Conservation (phyloP, 2,329 filamentous ascomycete species). For the Cladosporium sp. region DNA sequence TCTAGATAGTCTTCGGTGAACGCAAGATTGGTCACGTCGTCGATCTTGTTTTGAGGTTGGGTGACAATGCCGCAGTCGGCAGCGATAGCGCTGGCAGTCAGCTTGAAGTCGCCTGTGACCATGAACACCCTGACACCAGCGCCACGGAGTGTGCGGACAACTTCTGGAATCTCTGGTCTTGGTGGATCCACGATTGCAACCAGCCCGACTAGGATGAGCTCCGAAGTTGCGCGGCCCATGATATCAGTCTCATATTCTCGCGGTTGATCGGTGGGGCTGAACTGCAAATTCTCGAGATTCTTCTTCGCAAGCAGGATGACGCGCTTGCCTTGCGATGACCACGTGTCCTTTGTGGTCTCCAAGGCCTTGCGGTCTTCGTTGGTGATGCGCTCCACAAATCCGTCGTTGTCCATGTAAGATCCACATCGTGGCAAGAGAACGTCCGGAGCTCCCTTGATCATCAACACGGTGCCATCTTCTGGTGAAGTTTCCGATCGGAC, state of each 20-base stretch:
- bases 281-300: slow-evolving; percentile 55
- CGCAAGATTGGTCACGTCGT: slow-evolving; percentile 51
- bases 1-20: slow-evolving; percentile 25
- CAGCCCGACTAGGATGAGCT: slow-evolving; percentile 51
- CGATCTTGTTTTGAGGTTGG: slow-evolving; percentile 43
- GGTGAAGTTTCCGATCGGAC: slow-evolving; percentile 39
- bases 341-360: slow-evolving; percentile 58
- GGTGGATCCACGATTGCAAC: slow-evolving; percentile 58
- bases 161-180: slow-evolving; percentile 54
- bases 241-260: slow-evolving; percentile 53
- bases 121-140: slow-evolving; percentile 75
- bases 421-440: slow-evolving; percentile 62
- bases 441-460: slow-evolving; percentile 77
- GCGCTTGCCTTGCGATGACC: slow-evolving; percentile 64
- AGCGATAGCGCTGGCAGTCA: slow-evolving; percentile 70
- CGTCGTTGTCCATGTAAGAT: slow-evolving; percentile 52
- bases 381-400: slow-evolving; percentile 49
- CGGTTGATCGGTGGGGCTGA: slow-evolving; percentile 43
- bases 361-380: slow-evolving; percentile 51
- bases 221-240: slow-evolving; percentile 47
- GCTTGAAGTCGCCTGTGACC: slow-evolving; percentile 74
- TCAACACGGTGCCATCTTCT: slow-evolving; percentile 48
- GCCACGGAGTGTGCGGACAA: slow-evolving; percentile 57
- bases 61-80: slow-evolving; percentile 67
- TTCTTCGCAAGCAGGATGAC: slow-evolving; percentile 60